A percentile compares a stretch with the other conserved stretches of the same genome.
Evolutionary conservation across 495 filamentous ascomycete genomes (phyloP).

Genomic region (Clohesyomyces aquaticus): DNA sequence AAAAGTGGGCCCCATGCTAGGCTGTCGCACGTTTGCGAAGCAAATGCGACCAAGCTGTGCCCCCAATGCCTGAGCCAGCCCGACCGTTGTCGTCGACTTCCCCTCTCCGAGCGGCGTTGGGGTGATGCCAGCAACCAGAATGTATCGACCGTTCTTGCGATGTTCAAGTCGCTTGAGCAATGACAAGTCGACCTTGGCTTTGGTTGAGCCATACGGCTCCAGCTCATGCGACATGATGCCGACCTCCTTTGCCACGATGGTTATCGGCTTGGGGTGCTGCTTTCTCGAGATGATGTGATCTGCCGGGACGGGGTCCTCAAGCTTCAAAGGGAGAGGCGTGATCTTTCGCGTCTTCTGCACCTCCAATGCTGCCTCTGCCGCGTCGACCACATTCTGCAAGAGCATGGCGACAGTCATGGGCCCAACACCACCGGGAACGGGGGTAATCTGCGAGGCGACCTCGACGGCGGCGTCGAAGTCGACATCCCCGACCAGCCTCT

Average conservation of each 20-base stretch:
- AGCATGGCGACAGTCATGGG: constrained; percentile 99
- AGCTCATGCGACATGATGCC: constrained; percentile 84
- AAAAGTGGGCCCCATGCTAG: constrained; percentile 95
- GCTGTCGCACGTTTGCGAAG: constrained; percentile 96
- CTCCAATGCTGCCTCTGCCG: constrained; percentile 79
- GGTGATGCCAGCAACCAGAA: constrained; percentile 93
- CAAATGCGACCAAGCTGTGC: constrained; percentile 83
- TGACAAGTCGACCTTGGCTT: constrained; percentile 87
- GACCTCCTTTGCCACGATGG: constrained; percentile 78
- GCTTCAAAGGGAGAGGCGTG: constrained; percentile 75
- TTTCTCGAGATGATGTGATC: constrained; percentile 91
- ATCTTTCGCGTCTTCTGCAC: constrained; percentile 76
- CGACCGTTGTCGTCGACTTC: constrained; percentile 98
- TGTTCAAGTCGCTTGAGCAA: constrained; percentile 83
- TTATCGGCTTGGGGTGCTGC: constrained; percentile 88
- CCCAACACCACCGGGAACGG: constrained; percentile 94
- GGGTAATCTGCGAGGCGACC: constrained; percentile 93
- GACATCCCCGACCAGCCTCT: constrained; percentile 94
- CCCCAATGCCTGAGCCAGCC: constrained; percentile 90
- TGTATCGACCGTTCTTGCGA: constrained; percentile 83
- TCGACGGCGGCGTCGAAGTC: constrained; percentile 84
- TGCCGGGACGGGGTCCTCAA: constrained; percentile 78
- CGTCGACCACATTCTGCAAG: constrained; percentile 87
- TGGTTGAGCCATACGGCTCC: constrained; percentile 91
- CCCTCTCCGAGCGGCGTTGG: constrained; percentile 97